These are phyloP conservation scores for Jackrogersella multiformis DNA, from an alignment of 495 filamentous ascomycete genomes.

Conservation along the genomic window DNA sequence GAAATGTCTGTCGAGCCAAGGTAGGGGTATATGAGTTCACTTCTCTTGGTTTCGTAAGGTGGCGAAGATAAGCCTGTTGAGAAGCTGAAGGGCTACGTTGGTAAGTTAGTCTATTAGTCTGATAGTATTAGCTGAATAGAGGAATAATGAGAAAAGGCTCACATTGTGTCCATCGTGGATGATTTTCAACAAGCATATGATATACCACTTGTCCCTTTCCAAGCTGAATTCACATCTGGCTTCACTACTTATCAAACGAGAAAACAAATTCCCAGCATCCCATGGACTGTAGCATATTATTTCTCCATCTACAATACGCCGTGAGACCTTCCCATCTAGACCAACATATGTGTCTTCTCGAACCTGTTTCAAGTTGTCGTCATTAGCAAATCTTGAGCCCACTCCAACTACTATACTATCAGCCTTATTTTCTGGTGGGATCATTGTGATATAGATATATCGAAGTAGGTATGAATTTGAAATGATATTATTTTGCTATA, in stretches of 20 bases:
- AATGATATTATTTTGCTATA: background rate
- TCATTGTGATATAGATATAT: no score
- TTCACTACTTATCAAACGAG: background rate
- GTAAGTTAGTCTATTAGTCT: background rate
- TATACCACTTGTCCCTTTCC: background rate
- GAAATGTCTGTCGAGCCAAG: constrained; percentile 3
- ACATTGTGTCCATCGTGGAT: background rate
- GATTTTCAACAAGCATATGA: background rate
- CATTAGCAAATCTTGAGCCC: background rate
- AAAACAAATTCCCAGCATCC: constrained; percentile 2
- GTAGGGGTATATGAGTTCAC: background rate
- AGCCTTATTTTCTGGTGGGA: background rate
- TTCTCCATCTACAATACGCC: background rate
- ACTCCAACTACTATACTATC: background rate
- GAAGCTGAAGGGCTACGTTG: background rate
- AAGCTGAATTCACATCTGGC: background rate
- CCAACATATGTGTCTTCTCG: background rate
- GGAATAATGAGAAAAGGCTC: background rate
- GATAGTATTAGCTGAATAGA: background rate
- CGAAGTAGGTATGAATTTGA: background rate
- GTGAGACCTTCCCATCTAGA: background rate
- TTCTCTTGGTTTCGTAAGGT: background rate
- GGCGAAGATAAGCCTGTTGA: background rate
- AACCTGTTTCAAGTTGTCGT: background rate
- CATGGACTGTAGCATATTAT: constrained; percentile 11